Conservation (phyloP, 306 rosid species). For the Adenanthera pavonina region DNA sequence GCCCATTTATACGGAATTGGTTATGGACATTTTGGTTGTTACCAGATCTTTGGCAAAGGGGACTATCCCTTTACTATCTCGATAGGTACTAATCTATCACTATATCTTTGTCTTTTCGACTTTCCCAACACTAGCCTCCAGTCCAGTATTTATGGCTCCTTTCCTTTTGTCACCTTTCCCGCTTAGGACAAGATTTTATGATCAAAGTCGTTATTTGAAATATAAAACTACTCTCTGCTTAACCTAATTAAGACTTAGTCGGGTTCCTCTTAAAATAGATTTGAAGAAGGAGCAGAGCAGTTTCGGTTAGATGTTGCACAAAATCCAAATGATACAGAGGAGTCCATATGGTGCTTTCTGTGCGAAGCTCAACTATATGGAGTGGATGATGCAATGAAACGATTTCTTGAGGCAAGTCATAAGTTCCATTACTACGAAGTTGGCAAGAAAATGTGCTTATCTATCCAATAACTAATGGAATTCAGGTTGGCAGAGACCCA, state of each 20-base stretch:
- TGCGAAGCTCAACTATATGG: conserved; percentile 94
- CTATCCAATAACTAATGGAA: conserved; percentile 30
- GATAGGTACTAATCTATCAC: neutral
- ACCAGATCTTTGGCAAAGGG: conserved; percentile 99
- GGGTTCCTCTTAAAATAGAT: conserved; percentile 46
- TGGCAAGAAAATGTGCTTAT: neutral
- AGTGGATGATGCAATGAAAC: conserved; percentile 73
- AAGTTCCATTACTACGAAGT: neutral
- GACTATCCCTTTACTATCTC: conserved; percentile 77
- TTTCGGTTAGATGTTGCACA: conserved; percentile 93
- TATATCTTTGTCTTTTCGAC: neutral
- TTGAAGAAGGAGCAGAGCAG: conserved; percentile 93
- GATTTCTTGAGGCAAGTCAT: conserved; percentile 74
- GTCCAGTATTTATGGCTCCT: neutral
- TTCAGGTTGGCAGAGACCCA: conserved; percentile 84
- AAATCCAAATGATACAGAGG: conserved; percentile 93
- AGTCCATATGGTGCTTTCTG: conserved; percentile 93
- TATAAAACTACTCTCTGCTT: neutral
- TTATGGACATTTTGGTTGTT: conserved; percentile 41
- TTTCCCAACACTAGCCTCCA: neutral
- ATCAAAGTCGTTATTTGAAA: neutral
- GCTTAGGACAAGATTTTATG: neutral
- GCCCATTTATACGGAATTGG: conserved; percentile 33
- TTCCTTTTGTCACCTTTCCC: neutral
- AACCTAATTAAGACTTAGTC: conserved; percentile 24